Evolutionary conservation across 768 basidiomycete genomes (phyloP).

Genomic region (Kwoniella sp.): DNA sequence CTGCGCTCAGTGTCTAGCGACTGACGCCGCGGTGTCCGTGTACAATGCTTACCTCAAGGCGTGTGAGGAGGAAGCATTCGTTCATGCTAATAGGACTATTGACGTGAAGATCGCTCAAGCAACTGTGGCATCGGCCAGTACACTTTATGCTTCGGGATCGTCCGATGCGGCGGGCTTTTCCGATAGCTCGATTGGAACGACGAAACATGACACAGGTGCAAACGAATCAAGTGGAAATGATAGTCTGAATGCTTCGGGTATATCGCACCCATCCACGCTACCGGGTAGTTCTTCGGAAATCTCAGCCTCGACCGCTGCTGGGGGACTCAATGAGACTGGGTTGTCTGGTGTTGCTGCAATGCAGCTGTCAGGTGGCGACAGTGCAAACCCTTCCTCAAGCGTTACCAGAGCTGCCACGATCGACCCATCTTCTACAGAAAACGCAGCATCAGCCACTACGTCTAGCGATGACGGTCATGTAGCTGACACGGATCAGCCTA

Average conservation of each 20-base stretch:
- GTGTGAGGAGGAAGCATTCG: neutral
- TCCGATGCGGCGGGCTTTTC: neutral
- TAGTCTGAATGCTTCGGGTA: neutral
- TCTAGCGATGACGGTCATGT: too few species aligned
- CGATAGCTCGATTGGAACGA: neutral
- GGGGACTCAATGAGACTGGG: too few species aligned
- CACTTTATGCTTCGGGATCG: neutral
- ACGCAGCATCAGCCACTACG: too few species aligned
- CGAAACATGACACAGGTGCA: neutral
- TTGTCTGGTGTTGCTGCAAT: too few species aligned
- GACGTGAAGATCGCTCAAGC: neutral
- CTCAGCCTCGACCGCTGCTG: too few species aligned
- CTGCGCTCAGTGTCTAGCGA: conserved; percentile 7
- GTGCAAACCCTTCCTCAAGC: too few species aligned
- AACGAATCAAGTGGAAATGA: neutral
- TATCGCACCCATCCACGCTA: neutral
- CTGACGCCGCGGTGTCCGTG: neutral
- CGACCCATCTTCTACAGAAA: too few species aligned
- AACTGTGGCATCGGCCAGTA: neutral
- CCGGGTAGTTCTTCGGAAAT: too few species aligned
- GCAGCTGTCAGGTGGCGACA: too few species aligned
- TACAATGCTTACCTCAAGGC: conserved; percentile 9
- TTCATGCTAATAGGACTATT: conserved; percentile 4
- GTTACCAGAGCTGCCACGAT: too few species aligned
- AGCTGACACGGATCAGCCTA: too few species aligned